Evolutionary conservation across 306 rosid genomes (phyloP), one percentile per base, ranked within the genome.

Genomic region (Carpinus fangiana): DNA sequence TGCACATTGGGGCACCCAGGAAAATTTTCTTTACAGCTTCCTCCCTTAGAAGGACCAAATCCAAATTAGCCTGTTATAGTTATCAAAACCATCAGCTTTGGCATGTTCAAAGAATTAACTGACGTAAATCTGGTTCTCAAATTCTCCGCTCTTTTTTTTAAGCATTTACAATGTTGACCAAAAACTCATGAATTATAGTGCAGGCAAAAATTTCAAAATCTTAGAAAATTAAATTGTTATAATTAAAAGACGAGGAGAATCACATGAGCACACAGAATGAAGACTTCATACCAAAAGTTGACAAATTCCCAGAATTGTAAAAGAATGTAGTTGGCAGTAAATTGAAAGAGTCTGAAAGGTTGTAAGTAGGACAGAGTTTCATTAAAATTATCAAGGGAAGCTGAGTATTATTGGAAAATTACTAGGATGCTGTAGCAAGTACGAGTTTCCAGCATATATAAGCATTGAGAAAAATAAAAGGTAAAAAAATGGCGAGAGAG

Each of bases 1-100:
- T 89, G 83, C 96, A 91, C 98, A 93, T 95, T 79, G 89, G 96
- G 87, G 34, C 86, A 82, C 89, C 93, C 84, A 83, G 82, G 77
- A 78, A 6, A 66, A 48, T 72, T 68, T 85, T 87, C 72, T 84
- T 38, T 74, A 62, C 59, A 47, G 76, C 76, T 79, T 20, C 83
- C 87, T 81, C 62, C 83, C 81, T 73, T 72, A 69, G 79, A 89
- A 81, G 82, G 89, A 89, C 87, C 86, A 80, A 71, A 77, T 59
- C 87, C 86, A 80, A 71, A 77, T 59, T 62, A 70, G 78, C 85
- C 84, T 89, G 36, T 84, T 81, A 55, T 48, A 20, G 10, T 53
- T 4, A 67, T 16, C 51, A 41, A 73, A 34, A 47, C 23, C 59
- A 72, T 55, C 41, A 57, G 43, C 70, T 77, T 28, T 67, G 8